Conservation (phyloP, 1,139 yeast genomes). For the Debaryomyces nepalensis region DNA sequence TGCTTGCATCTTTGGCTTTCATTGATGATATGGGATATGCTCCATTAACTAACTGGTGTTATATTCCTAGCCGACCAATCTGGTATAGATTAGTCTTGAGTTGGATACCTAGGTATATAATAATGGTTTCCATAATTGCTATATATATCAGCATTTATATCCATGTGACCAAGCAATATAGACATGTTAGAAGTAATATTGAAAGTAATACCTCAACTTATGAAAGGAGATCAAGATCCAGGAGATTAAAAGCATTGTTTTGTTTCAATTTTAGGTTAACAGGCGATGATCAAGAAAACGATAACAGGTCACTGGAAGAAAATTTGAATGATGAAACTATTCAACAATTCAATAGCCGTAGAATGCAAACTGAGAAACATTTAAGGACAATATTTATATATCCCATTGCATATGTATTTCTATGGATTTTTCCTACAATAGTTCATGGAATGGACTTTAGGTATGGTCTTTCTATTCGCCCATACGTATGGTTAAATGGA, state of each 20-base stretch:
- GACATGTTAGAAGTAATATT: constrained; percentile 2
- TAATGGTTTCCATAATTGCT: constrained; percentile 64
- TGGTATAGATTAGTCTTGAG: constrained; percentile 78
- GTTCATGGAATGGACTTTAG: constrained; percentile 63
- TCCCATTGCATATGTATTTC: constrained; percentile 75
- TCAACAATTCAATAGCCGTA: constrained; percentile 60
- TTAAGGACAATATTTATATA: constrained; percentile 81
- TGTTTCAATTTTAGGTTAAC: background rate
- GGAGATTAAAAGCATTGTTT: background rate
- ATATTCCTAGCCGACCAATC: constrained; percentile 69
- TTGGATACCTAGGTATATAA: constrained; percentile 81
- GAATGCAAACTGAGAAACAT: constrained; percentile 71
- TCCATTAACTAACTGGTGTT: constrained; percentile 78
- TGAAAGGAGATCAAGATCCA: background rate
- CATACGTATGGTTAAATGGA: constrained; percentile 66
- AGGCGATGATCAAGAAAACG: background rate
- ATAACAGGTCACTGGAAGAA: constrained; percentile 23
- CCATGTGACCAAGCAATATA: constrained; percentile 58
- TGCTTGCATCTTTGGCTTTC: constrained; percentile 77
- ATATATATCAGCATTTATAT: constrained; percentile 74
- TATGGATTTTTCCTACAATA: constrained; percentile 84
- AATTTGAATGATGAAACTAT: constrained; percentile 48
- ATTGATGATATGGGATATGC: constrained; percentile 57
- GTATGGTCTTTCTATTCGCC: constrained; percentile 51
- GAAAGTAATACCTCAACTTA: background rate